These are phyloP conservation scores for Diplotaxis tenuifolia DNA, from an alignment of 345 rosid genomes.

Conservation along the genomic window DNA sequence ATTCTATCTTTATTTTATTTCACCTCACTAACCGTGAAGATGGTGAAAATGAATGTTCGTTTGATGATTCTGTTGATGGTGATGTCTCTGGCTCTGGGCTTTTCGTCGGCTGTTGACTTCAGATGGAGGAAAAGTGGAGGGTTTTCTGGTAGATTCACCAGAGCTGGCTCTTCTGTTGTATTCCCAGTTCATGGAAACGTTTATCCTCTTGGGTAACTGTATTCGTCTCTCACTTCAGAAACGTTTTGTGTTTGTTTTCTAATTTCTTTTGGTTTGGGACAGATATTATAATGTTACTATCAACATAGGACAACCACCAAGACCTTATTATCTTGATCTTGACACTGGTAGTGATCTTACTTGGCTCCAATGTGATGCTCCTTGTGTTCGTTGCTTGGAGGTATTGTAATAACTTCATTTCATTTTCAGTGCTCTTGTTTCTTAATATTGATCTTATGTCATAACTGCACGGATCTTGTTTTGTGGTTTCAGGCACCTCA, in stretches of 20 bases:
- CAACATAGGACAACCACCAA: slow-evolving; percentile 70
- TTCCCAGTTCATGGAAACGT: slow-evolving; percentile 76
- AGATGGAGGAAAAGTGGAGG: slow-evolving; percentile 40
- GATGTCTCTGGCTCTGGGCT: slow-evolving; percentile 40
- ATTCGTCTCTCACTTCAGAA: neutral
- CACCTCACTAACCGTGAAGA: slow-evolving; percentile 11
- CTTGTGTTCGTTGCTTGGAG: slow-evolving; percentile 66
- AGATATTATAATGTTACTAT: slow-evolving; percentile 81
- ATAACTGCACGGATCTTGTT: neutral
- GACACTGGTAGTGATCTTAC: slow-evolving; percentile 97
- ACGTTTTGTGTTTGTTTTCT: too few species aligned
- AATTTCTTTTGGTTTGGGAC: slow-evolving; percentile 5
- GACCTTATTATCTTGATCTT: slow-evolving; percentile 86
- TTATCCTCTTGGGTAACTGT: slow-evolving; percentile 62
- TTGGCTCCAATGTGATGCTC: slow-evolving; percentile 96
- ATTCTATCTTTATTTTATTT: neutral
- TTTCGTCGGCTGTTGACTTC: slow-evolving; percentile 43
- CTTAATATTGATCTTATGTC: neutral
- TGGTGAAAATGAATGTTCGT: slow-evolving; percentile 29
- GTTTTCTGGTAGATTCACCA: slow-evolving; percentile 39
- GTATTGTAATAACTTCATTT: neutral
- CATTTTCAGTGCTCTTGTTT: neutral
- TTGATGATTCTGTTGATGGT: slow-evolving; percentile 20
- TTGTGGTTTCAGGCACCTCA: slow-evolving; percentile 70
- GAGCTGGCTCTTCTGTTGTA: slow-evolving; percentile 58